Evolutionary conservation across 2,329 filamentous ascomycete species (phyloP), one percentile per base, ranked within the genome.

Genomic region (Aspergillus sojae): DNA sequence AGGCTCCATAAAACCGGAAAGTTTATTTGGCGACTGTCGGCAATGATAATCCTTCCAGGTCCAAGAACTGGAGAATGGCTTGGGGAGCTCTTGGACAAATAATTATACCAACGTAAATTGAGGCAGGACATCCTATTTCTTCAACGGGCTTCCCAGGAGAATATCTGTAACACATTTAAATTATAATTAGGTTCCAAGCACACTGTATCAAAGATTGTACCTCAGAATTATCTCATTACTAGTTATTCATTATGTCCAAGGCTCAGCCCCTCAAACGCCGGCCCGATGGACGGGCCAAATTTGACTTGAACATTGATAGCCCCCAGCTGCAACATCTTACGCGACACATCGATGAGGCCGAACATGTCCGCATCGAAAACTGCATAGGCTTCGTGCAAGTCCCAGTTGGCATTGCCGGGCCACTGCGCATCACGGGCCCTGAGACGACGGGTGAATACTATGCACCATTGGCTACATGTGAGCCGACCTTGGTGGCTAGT

Each of bases 391-490:
- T 55, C n/a, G 36, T 53, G 19, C 57, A 55, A 11, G 60, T 65
- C 1, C 63, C 57, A 1, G n/a, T 64, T 10, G 62, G 62, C 14
- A 32, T 64, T 5, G 62, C 60, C 3, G 62, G 62, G 4, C 56
- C 62, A 14, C 52, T 64, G 19, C 48, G 43, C 10, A 36, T 64
- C 30, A 56, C 52, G 1, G 32, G n/a, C 2, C 50, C 36, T 19
- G 52, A 58, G 3, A 52, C 26, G 2, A 10, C 16, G 3, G 43
- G 30, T 14, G 30, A 64, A n/a, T 50, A 58, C 9, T 43, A 72
- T 34, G 74, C 70, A 0, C 74, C 74, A 11, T 63, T 77, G 19
- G 74, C 74, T 11, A 76, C 73, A 3, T 63, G 65, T 14, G 72
- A 77, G 52, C 67, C 72, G 3, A 71, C 71, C 2, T 58, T 75